Base-by-base conservation (phyloP, 352 stramenopile species). In the Globisporangium solare region DNA sequence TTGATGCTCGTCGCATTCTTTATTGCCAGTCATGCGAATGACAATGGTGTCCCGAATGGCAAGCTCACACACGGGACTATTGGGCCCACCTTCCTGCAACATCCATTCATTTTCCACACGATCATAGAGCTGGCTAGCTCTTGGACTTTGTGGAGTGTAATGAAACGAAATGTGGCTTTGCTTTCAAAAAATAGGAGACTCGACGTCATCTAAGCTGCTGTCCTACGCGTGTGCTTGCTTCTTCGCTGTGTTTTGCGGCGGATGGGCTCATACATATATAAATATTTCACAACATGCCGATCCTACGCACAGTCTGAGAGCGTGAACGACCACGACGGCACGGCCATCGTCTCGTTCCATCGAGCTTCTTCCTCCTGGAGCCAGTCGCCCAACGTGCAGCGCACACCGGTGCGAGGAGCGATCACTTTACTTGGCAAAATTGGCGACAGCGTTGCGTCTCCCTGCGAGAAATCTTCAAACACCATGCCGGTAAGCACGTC, bases 291-390 rank as follows among this genome's bases (percentile, higher is more conserved):
- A 43, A 35, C 6, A 43, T n/a, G 13, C 13, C 39, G 39, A 43
- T 15, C n/a, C 62, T 50, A 82, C 13, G 65, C 59, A 22, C 76
- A 82, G 48, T 84, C 70, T 40, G 71, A 73, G 54, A 83, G 58
- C 21, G 73, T 68, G 47, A 86, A 76, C 11, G 74, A 87, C 76
- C 74, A 87, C 13, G 76, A 87, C 21, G 73, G 76, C 22, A 70
- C 67, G 6, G 70, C 61, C 55, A 75, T 81, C 51, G 58, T 72
- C 41, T 77, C 59, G 66, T 74, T 80, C 74, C 76, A 89, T 49
- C 78, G 70, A 27, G 71, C 55, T 20, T 89, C 76, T 12, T 76
- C 66, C 59, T 87, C 74, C 51, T 81, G 61, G 47, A 89, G 72
- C 68, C 65, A 87, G 22, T 89, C 76, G 31, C 58, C 65, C 21